These are phyloP conservation scores for Candida hispaniensis DNA, from an alignment of 805 yeast genomes.

Conservation along the genomic window DNA sequence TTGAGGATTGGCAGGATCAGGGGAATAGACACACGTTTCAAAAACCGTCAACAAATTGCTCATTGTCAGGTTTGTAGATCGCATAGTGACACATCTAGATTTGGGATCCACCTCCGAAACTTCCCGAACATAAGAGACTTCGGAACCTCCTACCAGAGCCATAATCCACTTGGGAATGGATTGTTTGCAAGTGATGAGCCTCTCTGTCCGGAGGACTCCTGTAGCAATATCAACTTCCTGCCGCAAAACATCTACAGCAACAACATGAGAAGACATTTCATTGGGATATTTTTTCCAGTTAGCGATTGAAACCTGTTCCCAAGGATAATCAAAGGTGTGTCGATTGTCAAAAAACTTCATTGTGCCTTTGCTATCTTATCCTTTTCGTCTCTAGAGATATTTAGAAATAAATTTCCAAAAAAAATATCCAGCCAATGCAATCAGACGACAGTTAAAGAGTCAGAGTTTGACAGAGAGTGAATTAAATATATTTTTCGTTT, in stretches of 20 bases:
- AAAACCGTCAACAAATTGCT: conserved; percentile 62
- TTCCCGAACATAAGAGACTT: conserved; percentile 75
- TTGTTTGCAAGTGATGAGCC: conserved; percentile 82
- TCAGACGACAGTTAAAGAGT: too few relatives aligned
- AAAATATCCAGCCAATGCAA: too few relatives aligned
- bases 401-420: too few relatives aligned
- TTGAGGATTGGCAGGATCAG: conserved; percentile 45
- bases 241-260: conserved; percentile 79
- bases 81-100: conserved; percentile 55
- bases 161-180: conserved; percentile 75
- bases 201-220: conserved; percentile 59
- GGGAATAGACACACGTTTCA: conserved; percentile 76
- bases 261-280: conserved; percentile 81
- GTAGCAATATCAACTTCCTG: conserved; percentile 51
- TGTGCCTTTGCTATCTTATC: too few relatives aligned
- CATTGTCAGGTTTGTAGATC: conserved; percentile 82
- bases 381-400: too few relatives aligned
- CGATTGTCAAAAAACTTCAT: conserved; percentile 74
- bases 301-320: conserved; percentile 94
- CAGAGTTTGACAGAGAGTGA: too few relatives aligned
- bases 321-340: conserved; percentile 67
- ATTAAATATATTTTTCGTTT: too few relatives aligned
- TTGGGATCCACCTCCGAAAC: conserved; percentile 71
- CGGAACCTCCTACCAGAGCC: conserved; percentile 59
- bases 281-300: conserved; percentile 98